Evolutionary conservation across 2,329 filamentous ascomycete species (phyloP), one percentile per base, ranked within the genome.

Genomic region (Nannizzia gypsea): DNA sequence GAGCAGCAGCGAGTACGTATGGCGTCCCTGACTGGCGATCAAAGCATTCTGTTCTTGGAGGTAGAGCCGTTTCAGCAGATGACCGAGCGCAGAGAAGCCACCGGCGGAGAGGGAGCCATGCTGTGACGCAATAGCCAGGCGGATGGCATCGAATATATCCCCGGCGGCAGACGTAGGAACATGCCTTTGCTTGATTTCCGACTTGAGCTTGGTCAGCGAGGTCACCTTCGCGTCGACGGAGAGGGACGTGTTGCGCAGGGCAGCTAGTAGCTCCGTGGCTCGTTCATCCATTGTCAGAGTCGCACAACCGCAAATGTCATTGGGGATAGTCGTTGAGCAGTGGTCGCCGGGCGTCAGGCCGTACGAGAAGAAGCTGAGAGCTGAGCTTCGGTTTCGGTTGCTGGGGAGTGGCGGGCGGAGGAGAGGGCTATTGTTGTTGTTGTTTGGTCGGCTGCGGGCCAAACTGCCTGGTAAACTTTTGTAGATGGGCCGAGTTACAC

Each of bases 171-270:
- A 64, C 36, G 95, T 89, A 62, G 90, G 89, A 52, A 96, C 89
- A 76, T 90, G 90, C 71, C 88, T 87, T 73, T 95, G 90, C 74
- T 96, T 96, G 79, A 96, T 96, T 71, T 85, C 83, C 48, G 88
- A 90, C 75, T 96, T 95, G 74, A 91, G 78, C 67, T 78, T 80
- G 62, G 84, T 88, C 66, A 96, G 83, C 59, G 83, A 81, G 64
- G 83, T 78, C 64, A 90, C 80, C 71, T 90, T 90, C 57, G 80
- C 75, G 67, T 91, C 87, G 66, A 89, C 78, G 56, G 83, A 80
- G 40, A 81, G 80, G 66, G 89, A 87, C 66, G 83, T 81, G 71
- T 80, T 80, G 70, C 81, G 81, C 63, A 83, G 74, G 58, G 77
- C 75, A 60, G 74, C 75, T 64, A 83, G 71, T 62, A 83, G 76